Percentiles rank a stretch among this genome's conserved stretches.
Conservation (phyloP, 2,329 filamentous ascomycete genomes). For the Penicillium sp. region DNA sequence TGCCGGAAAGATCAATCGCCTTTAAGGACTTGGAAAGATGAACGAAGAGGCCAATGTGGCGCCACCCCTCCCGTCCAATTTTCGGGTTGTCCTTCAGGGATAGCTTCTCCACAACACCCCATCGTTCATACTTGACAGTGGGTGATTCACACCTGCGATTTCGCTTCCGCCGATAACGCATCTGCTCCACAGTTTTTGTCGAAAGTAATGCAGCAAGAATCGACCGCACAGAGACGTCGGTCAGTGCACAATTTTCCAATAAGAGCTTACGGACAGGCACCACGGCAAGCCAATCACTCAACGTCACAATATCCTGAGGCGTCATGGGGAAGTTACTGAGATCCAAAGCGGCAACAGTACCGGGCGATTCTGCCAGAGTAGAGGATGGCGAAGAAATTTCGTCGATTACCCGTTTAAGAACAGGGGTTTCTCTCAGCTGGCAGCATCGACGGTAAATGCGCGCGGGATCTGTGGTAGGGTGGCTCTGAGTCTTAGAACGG, state of each 20-base stretch:
- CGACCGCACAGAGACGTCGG: slow-evolving; percentile 81
- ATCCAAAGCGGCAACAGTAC: slow-evolving; percentile 79
- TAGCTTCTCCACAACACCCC: slow-evolving; percentile 79
- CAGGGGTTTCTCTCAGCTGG: slow-evolving; percentile 87
- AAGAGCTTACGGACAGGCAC: slow-evolving; percentile 86
- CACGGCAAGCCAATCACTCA: slow-evolving; percentile 91
- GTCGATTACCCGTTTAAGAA: slow-evolving; percentile 86
- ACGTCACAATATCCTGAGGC: slow-evolving; percentile 76
- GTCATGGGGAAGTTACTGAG: slow-evolving; percentile 82
- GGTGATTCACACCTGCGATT: slow-evolving; percentile 38
- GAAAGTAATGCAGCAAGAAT: slow-evolving; percentile 83
- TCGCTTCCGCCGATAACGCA: slow-evolving; percentile 50
- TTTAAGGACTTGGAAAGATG: slow-evolving; percentile 87
- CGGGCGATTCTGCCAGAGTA: slow-evolving; percentile 61
- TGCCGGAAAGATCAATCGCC: slow-evolving; percentile 80
- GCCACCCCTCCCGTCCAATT: slow-evolving; percentile 85
- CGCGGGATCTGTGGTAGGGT: slow-evolving; percentile 85
- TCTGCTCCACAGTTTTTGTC: slow-evolving; percentile 65
- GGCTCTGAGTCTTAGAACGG: slow-evolving; percentile 57
- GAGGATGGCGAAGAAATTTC: slow-evolving; percentile 75
- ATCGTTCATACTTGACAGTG: slow-evolving; percentile 32
- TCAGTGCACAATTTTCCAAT: slow-evolving; percentile 82
- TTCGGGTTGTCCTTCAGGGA: slow-evolving; percentile 86
- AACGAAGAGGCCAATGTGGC: slow-evolving; percentile 82
- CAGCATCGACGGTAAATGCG: slow-evolving; percentile 94